Evolutionary conservation across 768 basidiomycete species (phyloP).

Genomic region (Termitomyces sp.): DNA sequence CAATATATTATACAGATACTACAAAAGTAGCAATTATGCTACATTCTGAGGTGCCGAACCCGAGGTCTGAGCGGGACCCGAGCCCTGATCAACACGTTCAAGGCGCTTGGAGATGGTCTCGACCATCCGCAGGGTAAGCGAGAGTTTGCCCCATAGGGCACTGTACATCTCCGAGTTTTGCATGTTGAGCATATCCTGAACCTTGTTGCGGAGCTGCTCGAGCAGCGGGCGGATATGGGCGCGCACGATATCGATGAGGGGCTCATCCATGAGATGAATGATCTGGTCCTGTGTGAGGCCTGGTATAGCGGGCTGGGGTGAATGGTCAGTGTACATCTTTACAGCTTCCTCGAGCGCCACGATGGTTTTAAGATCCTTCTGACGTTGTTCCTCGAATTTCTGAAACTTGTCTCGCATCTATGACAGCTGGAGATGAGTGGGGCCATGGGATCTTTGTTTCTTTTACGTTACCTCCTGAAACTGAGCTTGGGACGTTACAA

Average conservation of each 20-base stretch:
- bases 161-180: slow-evolving; percentile 24
- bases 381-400: slow-evolving; percentile 11
- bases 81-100: slow-evolving; percentile 1
- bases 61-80: background rate
- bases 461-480: slow-evolving; percentile 8
- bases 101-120: slow-evolving; percentile 18
- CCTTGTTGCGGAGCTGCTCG: slow-evolving; percentile 18
- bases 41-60: background rate
- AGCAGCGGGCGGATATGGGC: slow-evolving; percentile 22
- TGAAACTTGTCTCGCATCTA: slow-evolving; percentile 23
- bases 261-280: slow-evolving; percentile 22
- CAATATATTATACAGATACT: background rate
- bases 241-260: slow-evolving; percentile 23
- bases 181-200: slow-evolving; percentile 20
- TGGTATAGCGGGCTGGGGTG: slow-evolving; percentile 17
- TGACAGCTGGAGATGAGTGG: background rate
- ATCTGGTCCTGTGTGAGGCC: slow-evolving; percentile 21
- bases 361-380: slow-evolving; percentile 20
- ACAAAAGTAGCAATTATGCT: background rate
- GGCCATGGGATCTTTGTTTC: too few species aligned
- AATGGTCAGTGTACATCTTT: slow-evolving; percentile 17
- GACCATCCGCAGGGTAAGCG: slow-evolving; percentile 17
- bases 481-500: slow-evolving; percentile 11
- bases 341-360: slow-evolving; percentile 24
- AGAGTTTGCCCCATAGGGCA: slow-evolving; percentile 23